Base-by-base conservation (phyloP, 345 rosid genomes). In the Hevea brasiliensis region DNA sequence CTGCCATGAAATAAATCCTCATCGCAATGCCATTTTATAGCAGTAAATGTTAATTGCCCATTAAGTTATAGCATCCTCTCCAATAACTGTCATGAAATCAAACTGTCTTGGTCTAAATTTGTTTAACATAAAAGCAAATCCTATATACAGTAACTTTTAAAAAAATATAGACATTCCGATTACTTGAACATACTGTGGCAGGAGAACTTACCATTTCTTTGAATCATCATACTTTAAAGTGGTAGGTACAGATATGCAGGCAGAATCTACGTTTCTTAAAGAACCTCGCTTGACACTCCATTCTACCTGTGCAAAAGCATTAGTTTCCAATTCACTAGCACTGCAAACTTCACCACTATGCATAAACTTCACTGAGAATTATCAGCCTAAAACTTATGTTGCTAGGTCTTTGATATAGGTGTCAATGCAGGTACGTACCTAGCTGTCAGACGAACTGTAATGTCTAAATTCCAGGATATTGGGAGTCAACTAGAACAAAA, bases 231-330 rank as follows among this genome's bases (percentile, higher is more conserved):
- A 91, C 67, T 50, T 85, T 69, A 95, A 84, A 23, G 94, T 91
- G 55, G 92, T 21, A 44, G 98, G 97, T 72, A 95, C 79, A 60
- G 99, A 95, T 74, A 92, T 80, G 71, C 97, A 93, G 72, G 98
- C 99, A 77, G 98, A 92, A 70, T 92, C 96, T n/a, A 87, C 76
- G 81, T 95, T 95, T 79, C 97, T 84, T 68, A 92, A 69, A 55
- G 94, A 80, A 72, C 96, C 98, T 82, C 98, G 97, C 83, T 81
- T 89, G 61, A 92, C 87, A 78, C 87, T 92, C 90, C 92, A 92
- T 72, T 90, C 98, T 84, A 95, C 86, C 99, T 95, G 85, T 56
- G 47, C 65, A 53, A 4, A 70, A 27, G 24, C 17, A 65, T 45
- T 47, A 54, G 14, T 24, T 77, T 67, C 65, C 59, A 58, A 58